Percentiles rank a stretch among this genome's conserved stretches.
Conservation (phyloP, 345 rosid species). For the Dipteronia dyeriana region DNA sequence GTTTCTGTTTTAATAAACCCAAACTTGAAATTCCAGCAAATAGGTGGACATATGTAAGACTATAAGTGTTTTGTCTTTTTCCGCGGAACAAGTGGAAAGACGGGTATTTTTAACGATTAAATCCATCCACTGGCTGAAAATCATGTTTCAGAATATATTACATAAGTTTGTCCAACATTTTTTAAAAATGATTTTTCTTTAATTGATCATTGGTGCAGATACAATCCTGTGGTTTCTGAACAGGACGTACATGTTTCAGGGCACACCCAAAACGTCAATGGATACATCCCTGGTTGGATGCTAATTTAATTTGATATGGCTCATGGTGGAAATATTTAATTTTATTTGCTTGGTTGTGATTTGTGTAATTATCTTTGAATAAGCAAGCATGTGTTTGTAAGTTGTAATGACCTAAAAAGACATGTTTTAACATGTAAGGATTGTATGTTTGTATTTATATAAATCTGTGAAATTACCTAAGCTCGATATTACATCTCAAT, state of each 20-base stretch:
- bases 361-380: background rate
- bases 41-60: too few relatives aligned
- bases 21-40: too few relatives aligned
- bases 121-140: too few relatives aligned
- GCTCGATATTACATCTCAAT: background rate
- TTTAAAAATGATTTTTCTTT: too few relatives aligned
- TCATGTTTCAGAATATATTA: too few relatives aligned
- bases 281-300: conserved; percentile 56
- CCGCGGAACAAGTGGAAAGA: too few relatives aligned
- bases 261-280: conserved; percentile 31
- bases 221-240: conserved; percentile 27
- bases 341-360: background rate
- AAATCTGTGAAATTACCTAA: background rate
- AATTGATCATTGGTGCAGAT: conserved; percentile 27
- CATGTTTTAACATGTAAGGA: background rate
- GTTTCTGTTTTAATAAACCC: too few relatives aligned
- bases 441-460: background rate
- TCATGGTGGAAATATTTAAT: background rate
- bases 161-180: too few relatives aligned
- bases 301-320: conserved; percentile 22
- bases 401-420: background rate
- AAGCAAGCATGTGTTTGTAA: conserved; percentile 15
- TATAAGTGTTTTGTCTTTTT: too few relatives aligned
- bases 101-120: too few relatives aligned
- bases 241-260: conserved; percentile 28